These are phyloP conservation scores for Echria macrotheca DNA, from an alignment of 495 filamentous ascomycete genomes.

Conservation along the genomic window DNA sequence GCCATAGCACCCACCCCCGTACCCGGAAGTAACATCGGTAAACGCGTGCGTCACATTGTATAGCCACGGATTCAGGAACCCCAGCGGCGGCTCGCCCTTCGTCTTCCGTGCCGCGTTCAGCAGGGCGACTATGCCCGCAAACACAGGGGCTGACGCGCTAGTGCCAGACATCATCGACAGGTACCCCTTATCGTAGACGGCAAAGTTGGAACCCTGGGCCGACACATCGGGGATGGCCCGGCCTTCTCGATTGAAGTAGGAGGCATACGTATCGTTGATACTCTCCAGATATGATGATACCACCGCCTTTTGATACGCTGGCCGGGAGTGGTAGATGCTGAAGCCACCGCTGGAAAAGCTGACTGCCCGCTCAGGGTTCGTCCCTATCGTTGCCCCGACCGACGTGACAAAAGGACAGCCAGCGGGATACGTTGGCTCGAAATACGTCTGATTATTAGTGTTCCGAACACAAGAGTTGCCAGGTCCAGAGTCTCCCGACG, in stretches of 20 bases:
- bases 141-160: constrained; percentile 57
- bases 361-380: constrained; percentile 55
- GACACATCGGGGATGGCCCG: constrained; percentile 71
- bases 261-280: constrained; percentile 17
- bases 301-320: constrained; percentile 53
- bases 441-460: constrained; percentile 60
- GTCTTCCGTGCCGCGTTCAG: constrained; percentile 62
- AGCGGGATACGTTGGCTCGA: constrained; percentile 48
- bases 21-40: constrained; percentile 59
- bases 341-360: constrained; percentile 57
- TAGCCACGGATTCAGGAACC: constrained; percentile 73
- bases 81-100: constrained; percentile 51
- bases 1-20: constrained; percentile 57
- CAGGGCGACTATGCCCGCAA: constrained; percentile 57
- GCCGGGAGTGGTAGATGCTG: constrained; percentile 57
- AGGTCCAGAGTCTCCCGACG: constrained; percentile 68
- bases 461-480: constrained; percentile 65
- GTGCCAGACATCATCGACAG: constrained; percentile 47
- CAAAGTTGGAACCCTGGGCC: constrained; percentile 41
- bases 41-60: constrained; percentile 51
- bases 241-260: constrained; percentile 48
- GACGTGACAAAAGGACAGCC: constrained; percentile 71
- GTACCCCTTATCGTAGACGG: constrained; percentile 9
- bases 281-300: constrained; percentile 45
- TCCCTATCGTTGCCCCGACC: constrained; percentile 61